A percentile compares a stretch with the other conserved stretches of the same genome.
Conservation (phyloP, 2,329 filamentous ascomycete genomes). For the Aspergillus sp. region DNA sequence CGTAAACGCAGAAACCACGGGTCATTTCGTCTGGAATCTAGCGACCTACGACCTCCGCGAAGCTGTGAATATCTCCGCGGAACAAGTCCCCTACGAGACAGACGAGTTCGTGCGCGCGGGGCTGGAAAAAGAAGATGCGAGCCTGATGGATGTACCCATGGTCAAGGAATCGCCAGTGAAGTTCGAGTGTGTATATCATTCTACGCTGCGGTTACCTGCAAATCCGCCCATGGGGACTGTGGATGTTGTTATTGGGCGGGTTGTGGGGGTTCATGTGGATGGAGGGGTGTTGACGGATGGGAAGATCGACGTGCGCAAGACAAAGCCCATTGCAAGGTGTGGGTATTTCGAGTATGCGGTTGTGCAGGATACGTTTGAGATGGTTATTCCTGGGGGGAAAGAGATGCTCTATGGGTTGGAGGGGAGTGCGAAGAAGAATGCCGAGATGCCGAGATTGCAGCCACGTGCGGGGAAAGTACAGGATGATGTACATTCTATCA, state of each 20-base stretch:
- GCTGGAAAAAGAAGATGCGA: slow-evolving; percentile 44
- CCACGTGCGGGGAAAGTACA: slow-evolving; percentile 3
- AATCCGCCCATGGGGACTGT: slow-evolving; percentile 53
- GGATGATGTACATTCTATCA: neutral
- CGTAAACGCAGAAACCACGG: slow-evolving; percentile 50
- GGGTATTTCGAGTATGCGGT: slow-evolving; percentile 56
- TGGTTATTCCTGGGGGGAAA: slow-evolving; percentile 42
- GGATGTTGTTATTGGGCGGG: slow-evolving; percentile 52
- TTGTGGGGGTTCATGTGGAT: slow-evolving; percentile 52
- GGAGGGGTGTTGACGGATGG: slow-evolving; percentile 51
- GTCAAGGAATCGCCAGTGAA: slow-evolving; percentile 49
- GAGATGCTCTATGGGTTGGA: slow-evolving; percentile 35
- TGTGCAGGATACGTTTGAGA: slow-evolving; percentile 52
- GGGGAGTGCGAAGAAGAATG: slow-evolving; percentile 26
- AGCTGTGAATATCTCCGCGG: slow-evolving; percentile 49
- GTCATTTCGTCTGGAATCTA: slow-evolving; percentile 54
- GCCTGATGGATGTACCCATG: slow-evolving; percentile 41
- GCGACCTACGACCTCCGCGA: slow-evolving; percentile 52
- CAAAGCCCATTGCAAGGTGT: slow-evolving; percentile 53
- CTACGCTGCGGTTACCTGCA: slow-evolving; percentile 49
- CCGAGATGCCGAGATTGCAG: neutral
- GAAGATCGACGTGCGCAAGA: slow-evolving; percentile 50
- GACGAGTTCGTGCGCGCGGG: slow-evolving; percentile 51
- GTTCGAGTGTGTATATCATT: slow-evolving; percentile 54
- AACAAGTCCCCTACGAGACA: slow-evolving; percentile 43